Percentiles rank a stretch among this genome's conserved stretches.
phyloP scores from a whole-genome alignment of 2,329 filamentous ascomycete species.

The Fusarium miscanthi region DNA sequence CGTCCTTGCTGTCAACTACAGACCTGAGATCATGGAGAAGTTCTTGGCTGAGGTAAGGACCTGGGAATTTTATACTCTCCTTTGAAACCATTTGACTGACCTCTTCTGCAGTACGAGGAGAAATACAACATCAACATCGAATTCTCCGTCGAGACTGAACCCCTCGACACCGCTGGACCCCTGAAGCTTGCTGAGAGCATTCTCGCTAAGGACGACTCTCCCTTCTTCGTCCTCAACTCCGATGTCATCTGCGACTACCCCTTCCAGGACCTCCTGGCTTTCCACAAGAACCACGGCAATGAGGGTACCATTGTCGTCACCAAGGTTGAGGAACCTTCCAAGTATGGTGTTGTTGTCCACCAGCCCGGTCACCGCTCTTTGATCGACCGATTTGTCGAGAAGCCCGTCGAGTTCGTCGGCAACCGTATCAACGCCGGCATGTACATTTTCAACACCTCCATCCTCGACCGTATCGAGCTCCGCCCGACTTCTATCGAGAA shows the following conservation, averaged over 20 bases:
- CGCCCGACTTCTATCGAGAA: constrained; percentile 98
- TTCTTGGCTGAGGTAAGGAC: constrained; percentile 82
- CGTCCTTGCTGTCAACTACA: constrained; percentile 98
- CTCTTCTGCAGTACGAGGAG: constrained; percentile 76
- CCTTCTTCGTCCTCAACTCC: constrained; percentile 98
- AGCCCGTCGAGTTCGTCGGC: constrained; percentile 97
- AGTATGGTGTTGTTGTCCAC: constrained; percentile 98
- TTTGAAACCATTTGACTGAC: constrained; percentile 13
- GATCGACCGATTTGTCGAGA: constrained; percentile 99
- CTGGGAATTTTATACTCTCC: not conserved
- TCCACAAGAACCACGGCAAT: constrained; percentile 92
- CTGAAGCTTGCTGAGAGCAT: constrained; percentile 95
- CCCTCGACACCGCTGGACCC: constrained; percentile 92
- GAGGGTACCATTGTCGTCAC: constrained; percentile 99
- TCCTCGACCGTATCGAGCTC: constrained; percentile 92
- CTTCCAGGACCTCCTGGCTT: constrained; percentile 87
- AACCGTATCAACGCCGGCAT: constrained; percentile 99
- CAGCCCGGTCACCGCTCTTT: constrained; percentile 89
- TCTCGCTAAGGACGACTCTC: constrained; percentile 90
- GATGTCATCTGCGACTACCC: constrained; percentile 99
- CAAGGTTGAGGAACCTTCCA: constrained; percentile 98
- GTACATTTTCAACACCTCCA: constrained; percentile 95
- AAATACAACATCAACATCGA: constrained; percentile 95
- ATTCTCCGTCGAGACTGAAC: constrained; percentile 96
- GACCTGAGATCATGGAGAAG: constrained; percentile 96